Percentiles rank a stretch among this genome's conserved stretches.
Evolutionary conservation across 202 grass and related monocot species (phyloP).

Genomic region (Hordeum pubiflorum): DNA sequence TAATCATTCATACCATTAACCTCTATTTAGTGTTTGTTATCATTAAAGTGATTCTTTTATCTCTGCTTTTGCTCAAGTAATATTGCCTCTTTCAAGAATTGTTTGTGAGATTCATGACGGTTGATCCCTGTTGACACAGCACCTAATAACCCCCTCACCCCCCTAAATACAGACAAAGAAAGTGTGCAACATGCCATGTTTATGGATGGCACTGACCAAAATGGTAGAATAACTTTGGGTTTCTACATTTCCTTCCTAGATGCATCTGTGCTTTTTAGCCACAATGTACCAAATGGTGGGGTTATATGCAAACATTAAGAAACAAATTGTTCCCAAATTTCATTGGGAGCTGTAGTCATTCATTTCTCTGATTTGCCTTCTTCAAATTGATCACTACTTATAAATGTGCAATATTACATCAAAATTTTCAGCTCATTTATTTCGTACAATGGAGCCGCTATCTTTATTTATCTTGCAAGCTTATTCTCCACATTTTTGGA

Average conservation of each 20-base stretch:
- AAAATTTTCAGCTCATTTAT: neutral
- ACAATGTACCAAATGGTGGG: neutral
- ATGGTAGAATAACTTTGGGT: neutral
- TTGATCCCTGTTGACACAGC: neutral
- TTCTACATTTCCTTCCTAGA: neutral
- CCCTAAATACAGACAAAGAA: neutral
- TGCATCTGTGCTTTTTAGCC: neutral
- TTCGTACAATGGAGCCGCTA: neutral
- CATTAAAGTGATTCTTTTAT: neutral
- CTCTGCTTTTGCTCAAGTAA: neutral
- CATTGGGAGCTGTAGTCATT: neutral
- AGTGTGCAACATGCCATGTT: neutral
- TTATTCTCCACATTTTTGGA: neutral
- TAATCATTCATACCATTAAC: neutral
- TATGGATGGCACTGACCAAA: neutral
- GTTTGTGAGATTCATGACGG: neutral
- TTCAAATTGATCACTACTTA: neutral
- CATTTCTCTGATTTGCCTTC: neutral
- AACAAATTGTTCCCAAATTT: neutral
- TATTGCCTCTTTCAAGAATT: neutral
- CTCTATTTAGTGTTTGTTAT: neutral
- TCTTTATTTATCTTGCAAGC: neutral
- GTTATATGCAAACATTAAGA: neutral
- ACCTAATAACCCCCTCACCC: neutral
- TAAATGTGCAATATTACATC: neutral